A percentile compares a stretch with the other conserved stretches of the same genome.
Conservation (phyloP, 768 basidiomycete species). For the Mycena indigotica region DNA sequence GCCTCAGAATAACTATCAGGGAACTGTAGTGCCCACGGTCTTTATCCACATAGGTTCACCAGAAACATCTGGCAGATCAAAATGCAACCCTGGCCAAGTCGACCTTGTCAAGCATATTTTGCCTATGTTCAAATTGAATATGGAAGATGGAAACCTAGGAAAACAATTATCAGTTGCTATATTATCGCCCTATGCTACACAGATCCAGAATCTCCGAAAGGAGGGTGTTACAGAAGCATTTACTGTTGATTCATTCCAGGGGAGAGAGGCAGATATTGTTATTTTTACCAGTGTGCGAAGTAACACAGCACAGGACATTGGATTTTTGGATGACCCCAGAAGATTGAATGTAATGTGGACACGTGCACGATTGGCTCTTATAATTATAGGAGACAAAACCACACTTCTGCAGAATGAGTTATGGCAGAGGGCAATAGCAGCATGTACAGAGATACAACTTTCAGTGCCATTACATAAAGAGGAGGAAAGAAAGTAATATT, state of each 20-base stretch:
- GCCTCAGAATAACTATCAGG: slow-evolving; percentile 42
- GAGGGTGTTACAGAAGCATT: slow-evolving; percentile 37
- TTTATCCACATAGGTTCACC: slow-evolving; percentile 60
- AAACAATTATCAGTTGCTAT: slow-evolving; percentile 43
- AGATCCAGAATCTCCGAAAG: slow-evolving; percentile 49
- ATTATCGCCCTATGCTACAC: slow-evolving; percentile 64
- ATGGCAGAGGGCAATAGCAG: slow-evolving; percentile 56
- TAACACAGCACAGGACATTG: slow-evolving; percentile 61
- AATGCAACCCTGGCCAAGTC: slow-evolving; percentile 62
- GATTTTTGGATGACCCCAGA: slow-evolving; percentile 63
- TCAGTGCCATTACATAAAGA: background rate
- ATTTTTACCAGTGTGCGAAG: slow-evolving; percentile 67
- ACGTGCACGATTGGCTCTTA: slow-evolving; percentile 55
- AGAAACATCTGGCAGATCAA: slow-evolving; percentile 64
- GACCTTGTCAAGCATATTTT: slow-evolving; percentile 52
- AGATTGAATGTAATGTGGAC: slow-evolving; percentile 76
- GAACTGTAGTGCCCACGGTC: slow-evolving; percentile 48
- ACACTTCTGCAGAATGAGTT: slow-evolving; percentile 50
- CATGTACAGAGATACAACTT: slow-evolving; percentile 30
- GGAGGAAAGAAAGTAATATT: background rate
- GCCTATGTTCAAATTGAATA: slow-evolving; percentile 37
- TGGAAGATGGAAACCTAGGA: slow-evolving; percentile 22
- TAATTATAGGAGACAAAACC: slow-evolving; percentile 58
- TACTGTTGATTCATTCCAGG: slow-evolving; percentile 69
- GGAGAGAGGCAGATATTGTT: slow-evolving; percentile 67